Evolutionary conservation across 1,284 basidiomycete species (phyloP).

Genomic region (Ceratobasidium sp.): DNA sequence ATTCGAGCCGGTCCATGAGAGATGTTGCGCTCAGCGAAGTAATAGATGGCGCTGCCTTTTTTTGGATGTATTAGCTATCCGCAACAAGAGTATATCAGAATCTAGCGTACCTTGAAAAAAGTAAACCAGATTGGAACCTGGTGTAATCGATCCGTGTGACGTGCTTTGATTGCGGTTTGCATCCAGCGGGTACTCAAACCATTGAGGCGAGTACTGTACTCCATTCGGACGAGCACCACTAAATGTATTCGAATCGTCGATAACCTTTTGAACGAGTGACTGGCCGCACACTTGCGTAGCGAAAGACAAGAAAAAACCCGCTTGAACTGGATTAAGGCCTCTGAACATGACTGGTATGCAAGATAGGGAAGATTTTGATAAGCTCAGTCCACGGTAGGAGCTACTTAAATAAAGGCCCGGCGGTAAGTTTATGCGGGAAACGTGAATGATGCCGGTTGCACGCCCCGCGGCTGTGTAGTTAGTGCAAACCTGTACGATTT

Average conservation of each 20-base stretch:
- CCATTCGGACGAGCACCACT: background rate
- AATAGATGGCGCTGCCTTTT: background rate
- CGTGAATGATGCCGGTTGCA: no score
- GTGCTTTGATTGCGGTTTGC: background rate
- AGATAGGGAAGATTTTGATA: no score
- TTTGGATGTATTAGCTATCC: no score
- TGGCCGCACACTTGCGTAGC: no score
- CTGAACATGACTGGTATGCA: no score
- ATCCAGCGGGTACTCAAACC: background rate
- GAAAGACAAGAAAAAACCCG: no score
- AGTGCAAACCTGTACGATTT: no score
- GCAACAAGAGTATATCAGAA: background rate
- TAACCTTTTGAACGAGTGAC: background rate
- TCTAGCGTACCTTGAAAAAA: background rate
- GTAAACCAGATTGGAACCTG: background rate
- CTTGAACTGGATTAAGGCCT: no score
- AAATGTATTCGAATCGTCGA: background rate
- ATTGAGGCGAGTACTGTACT: background rate
- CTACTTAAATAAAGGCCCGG: no score
- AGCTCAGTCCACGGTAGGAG: no score
- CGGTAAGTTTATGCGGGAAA: no score
- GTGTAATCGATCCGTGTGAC: background rate
- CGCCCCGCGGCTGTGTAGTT: no score
- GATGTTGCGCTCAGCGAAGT: background rate
- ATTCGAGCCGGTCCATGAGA: background rate